phyloP scores from a whole-genome alignment of 1,139 yeast species.

The Candida sanyaensis region DNA sequence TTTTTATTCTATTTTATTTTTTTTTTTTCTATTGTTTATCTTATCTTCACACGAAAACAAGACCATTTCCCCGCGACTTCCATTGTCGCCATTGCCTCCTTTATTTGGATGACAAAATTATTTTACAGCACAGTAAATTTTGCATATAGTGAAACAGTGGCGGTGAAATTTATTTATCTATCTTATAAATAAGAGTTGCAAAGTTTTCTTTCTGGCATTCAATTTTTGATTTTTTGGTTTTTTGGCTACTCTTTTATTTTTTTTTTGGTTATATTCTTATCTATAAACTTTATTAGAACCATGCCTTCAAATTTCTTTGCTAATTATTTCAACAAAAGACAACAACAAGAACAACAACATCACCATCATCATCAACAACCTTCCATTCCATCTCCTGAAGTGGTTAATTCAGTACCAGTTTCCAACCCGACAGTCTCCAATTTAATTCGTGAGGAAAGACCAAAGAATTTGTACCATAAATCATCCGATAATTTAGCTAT shows the following conservation, averaged over 20 bases:
- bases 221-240: too few species aligned
- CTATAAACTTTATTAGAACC: not conserved
- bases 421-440: constrained; percentile 12
- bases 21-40: too few species aligned
- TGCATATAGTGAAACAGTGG: not conserved
- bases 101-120: not conserved
- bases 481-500: constrained; percentile 36
- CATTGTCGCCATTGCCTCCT: not conserved
- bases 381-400: not conserved
- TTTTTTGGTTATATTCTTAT: not conserved
- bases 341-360: constrained; percentile 2
- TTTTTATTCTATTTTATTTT: too few species aligned
- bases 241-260: too few species aligned
- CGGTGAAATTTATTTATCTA: not conserved
- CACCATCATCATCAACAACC: not conserved
- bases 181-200: not conserved
- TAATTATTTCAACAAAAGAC: constrained; percentile 7
- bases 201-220: not conserved
- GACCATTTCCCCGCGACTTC: not conserved
- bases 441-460: constrained; percentile 19
- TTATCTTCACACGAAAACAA: too few species aligned
- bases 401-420: not conserved
- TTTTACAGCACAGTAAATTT: not conserved
- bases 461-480: constrained; percentile 21
- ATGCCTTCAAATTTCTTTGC: constrained; percentile 9